Conservation (phyloP, 2,329 filamentous ascomycete species). For the Lachnellula arida region DNA sequence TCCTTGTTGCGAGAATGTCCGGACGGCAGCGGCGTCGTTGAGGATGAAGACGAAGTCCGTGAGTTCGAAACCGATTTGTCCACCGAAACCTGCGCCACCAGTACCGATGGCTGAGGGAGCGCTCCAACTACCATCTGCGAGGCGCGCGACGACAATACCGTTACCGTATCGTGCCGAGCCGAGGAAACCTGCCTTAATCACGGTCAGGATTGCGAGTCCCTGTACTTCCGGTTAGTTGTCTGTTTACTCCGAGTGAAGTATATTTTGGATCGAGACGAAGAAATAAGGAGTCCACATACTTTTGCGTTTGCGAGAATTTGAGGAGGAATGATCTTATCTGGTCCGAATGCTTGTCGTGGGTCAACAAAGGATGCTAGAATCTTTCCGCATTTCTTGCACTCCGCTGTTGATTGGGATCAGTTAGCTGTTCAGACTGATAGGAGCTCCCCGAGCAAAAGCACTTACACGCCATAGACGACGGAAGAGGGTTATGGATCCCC, state of each 20-base stretch:
- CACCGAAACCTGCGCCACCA: conserved; percentile 76
- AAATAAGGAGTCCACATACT: conserved; percentile 42
- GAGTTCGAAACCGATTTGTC: conserved; percentile 81
- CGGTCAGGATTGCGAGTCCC: conserved; percentile 80
- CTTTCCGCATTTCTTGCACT: conserved; percentile 96
- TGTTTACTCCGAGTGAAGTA: background rate
- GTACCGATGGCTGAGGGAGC: conserved; percentile 78
- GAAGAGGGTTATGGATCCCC: conserved; percentile 63
- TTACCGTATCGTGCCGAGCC: conserved; percentile 78
- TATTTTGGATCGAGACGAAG: background rate
- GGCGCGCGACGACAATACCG: conserved; percentile 74
- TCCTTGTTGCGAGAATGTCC: conserved; percentile 88
- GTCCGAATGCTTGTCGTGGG: conserved; percentile 86
- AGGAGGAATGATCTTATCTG: conserved; percentile 95
- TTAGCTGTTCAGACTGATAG: conserved; percentile 19
- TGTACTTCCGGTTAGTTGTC: conserved; percentile 28
- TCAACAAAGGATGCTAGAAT: conserved; percentile 94
- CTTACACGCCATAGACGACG: conserved; percentile 65
- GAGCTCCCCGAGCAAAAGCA: conserved; percentile 24
- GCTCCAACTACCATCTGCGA: conserved; percentile 74
- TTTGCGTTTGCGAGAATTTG: conserved; percentile 87
- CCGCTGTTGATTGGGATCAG: conserved; percentile 53
- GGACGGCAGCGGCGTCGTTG: conserved; percentile 84
- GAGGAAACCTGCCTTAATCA: conserved; percentile 83
- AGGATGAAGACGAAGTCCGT: conserved; percentile 98